phyloP scores from a whole-genome alignment of 805 yeast species.

The Wickerhamomyces bovis region DNA sequence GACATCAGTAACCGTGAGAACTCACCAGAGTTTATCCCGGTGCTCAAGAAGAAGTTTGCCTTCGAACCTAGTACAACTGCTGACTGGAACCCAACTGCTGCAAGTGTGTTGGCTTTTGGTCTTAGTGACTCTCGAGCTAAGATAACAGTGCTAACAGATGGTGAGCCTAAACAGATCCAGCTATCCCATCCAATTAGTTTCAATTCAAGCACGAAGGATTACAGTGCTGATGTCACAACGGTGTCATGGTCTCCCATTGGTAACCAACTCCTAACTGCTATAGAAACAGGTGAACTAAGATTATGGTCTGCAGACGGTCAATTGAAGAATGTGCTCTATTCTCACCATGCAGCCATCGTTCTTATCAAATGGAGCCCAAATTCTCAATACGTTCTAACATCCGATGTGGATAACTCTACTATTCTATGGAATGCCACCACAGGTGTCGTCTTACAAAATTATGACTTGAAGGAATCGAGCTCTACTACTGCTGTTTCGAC shows the following conservation, averaged over 20 bases:
- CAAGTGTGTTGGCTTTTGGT: constrained; percentile 49
- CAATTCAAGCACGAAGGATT: constrained; percentile 4
- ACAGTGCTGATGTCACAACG: constrained; percentile 25
- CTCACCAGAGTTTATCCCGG: constrained; percentile 26
- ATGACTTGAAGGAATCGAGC: constrained; percentile 31
- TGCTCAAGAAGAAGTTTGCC: constrained; percentile 32
- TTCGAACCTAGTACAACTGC: constrained; percentile 41
- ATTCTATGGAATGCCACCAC: constrained; percentile 63
- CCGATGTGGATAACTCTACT: constrained; percentile 49
- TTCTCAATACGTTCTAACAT: constrained; percentile 49
- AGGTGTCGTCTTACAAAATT: constrained; percentile 43
- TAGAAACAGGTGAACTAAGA: constrained; percentile 66
- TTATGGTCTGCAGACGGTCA: constrained; percentile 75
- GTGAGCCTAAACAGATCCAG: constrained; percentile 12
- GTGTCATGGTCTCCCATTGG: constrained; percentile 68
- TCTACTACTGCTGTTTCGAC: constrained; percentile 14
- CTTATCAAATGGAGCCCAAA: constrained; percentile 55
- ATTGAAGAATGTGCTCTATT: constrained; percentile 46
- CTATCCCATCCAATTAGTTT: constrained; percentile 30
- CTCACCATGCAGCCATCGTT: constrained; percentile 51
- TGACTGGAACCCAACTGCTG: constrained; percentile 51
- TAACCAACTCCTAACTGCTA: constrained; percentile 52
- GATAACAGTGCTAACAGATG: constrained; percentile 32
- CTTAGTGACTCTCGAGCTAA: constrained; percentile 41
- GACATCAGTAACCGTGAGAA: constrained; percentile 4